phyloP scores from a whole-genome alignment of 148 eudicot genomes.

The Euryodendron excelsum region DNA sequence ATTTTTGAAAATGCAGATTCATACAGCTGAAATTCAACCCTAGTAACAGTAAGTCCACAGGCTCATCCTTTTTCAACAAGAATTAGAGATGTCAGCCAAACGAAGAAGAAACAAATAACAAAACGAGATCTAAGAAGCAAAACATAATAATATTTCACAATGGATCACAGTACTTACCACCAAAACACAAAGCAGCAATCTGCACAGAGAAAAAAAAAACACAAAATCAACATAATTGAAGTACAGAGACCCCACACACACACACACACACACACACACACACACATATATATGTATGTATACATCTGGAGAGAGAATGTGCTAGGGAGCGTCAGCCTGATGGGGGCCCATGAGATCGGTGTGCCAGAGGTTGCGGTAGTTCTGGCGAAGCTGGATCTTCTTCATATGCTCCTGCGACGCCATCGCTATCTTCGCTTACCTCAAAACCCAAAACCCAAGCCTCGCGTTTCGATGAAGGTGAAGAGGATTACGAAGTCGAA shows the following conservation, averaged over 20 bases:
- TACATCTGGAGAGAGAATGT: constrained; percentile 1
- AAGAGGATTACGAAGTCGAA: background rate
- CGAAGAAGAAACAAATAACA: background rate
- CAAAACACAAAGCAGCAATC: constrained; percentile 44
- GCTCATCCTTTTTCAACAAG: background rate
- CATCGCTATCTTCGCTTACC: constrained; percentile 27
- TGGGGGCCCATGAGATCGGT: constrained; percentile 66
- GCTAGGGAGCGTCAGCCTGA: constrained; percentile 48
- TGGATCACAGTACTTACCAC: constrained; percentile 23
- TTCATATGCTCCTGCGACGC: constrained; percentile 52
- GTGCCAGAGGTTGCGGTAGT: constrained; percentile 85
- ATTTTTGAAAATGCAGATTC: background rate
- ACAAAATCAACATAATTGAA: background rate
- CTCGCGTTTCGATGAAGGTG: background rate
- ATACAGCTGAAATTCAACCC: background rate
- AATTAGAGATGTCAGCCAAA: background rate
- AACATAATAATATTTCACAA: too few relatives aligned
- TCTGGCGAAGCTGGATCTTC: constrained; percentile 72
- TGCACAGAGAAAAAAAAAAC: constrained; percentile 37
- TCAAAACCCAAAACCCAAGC: background rate
- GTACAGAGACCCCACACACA: too few relatives aligned
- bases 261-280: too few relatives aligned
- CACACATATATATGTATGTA: too few relatives aligned
- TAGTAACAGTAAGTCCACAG: background rate
- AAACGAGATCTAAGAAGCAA: background rate